These are phyloP conservation scores for Dispira simplex DNA, from an alignment of 192 early-diverging fungal species.

Conservation along the genomic window DNA sequence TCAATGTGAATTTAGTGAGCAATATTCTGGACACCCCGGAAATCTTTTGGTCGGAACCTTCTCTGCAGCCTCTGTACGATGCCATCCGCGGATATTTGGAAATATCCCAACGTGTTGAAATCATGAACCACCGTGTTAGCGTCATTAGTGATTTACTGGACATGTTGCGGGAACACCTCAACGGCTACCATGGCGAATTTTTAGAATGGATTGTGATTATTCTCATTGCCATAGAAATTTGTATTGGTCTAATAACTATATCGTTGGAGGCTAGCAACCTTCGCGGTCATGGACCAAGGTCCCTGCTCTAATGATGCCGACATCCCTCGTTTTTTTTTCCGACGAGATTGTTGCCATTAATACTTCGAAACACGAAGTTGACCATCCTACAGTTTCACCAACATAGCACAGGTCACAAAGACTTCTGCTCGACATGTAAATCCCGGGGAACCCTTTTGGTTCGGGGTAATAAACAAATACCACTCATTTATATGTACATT, in stretches of 20 bases:
- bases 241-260: slow-evolving; percentile 60
- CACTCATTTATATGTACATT: too few relatives aligned
- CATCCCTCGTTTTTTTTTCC: too few relatives aligned
- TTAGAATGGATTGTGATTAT: slow-evolving; percentile 94
- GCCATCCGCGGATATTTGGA: slow-evolving; percentile 72
- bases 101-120: slow-evolving; percentile 71
- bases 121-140: slow-evolving; percentile 82
- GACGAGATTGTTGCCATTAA: too few relatives aligned
- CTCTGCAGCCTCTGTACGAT: slow-evolving; percentile 60
- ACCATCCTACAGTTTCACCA: too few relatives aligned
- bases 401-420: too few relatives aligned
- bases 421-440: too few relatives aligned
- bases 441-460: too few relatives aligned
- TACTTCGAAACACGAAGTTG: too few relatives aligned
- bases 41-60: slow-evolving; percentile 82
- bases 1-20: slow-evolving; percentile 78
- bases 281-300: neutral
- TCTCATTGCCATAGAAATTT: slow-evolving; percentile 71
- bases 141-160: slow-evolving; percentile 89
- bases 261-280: slow-evolving; percentile 34
- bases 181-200: slow-evolving; percentile 77
- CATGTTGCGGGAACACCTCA: slow-evolving; percentile 91
- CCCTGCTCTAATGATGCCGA: neutral
- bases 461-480: too few relatives aligned
- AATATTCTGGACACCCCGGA: slow-evolving; percentile 88